Conservation (phyloP, 2,329 filamentous ascomycete genomes). For the Arthroderma sp. region DNA sequence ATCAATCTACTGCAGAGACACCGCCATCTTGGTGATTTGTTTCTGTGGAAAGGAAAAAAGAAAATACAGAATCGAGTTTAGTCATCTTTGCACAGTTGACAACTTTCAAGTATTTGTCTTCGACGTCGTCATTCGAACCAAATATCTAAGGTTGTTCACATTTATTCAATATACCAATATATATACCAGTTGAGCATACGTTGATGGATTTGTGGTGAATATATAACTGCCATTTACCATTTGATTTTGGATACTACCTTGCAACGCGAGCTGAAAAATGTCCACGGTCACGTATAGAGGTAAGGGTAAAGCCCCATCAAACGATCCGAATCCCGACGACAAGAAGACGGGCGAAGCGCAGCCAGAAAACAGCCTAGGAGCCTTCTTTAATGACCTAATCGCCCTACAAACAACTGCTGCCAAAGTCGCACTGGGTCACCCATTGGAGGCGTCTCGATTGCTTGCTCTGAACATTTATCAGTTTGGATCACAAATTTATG, state of each 20-base stretch:
- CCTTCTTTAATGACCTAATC: not conserved
- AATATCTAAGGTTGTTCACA: too few species aligned
- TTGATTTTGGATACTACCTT: not conserved
- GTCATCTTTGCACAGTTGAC: not conserved
- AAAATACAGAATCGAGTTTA: not conserved
- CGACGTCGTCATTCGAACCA: too few species aligned
- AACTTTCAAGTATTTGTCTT: not conserved
- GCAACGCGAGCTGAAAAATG: not conserved
- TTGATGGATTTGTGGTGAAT: not conserved
- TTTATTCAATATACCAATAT: not conserved
- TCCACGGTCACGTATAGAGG: not conserved
- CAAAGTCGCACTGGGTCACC: not conserved
- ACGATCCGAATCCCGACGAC: not conserved
- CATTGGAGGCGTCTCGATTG: slow-evolving; percentile 2
- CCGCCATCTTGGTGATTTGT: not conserved
- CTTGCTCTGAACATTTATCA: not conserved
- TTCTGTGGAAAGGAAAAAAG: not conserved
- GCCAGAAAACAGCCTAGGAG: not conserved
- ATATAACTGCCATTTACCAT: not conserved
- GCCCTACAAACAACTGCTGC: not conserved
- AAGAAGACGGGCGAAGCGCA: not conserved
- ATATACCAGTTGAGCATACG: not conserved
- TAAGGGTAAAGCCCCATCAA: not conserved
- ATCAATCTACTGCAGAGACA: not conserved
- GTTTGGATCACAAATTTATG: slow-evolving; percentile 5